Evolutionary conservation across 768 basidiomycete species (phyloP).

Genomic region (Rubroboletus pulcherrimus): DNA sequence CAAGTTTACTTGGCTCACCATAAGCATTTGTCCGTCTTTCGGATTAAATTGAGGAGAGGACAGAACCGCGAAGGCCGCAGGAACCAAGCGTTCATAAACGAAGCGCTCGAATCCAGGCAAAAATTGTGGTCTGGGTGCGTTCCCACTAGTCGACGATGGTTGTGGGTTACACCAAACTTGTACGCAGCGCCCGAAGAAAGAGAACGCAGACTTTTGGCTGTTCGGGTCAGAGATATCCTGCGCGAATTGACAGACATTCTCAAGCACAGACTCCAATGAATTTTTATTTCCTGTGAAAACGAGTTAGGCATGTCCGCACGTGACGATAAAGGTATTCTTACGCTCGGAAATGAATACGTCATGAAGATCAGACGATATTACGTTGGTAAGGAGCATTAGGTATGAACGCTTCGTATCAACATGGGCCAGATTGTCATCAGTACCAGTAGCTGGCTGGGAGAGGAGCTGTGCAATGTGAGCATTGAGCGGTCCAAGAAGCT

Average conservation of each 20-base stretch:
- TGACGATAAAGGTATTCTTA: slow-evolving; percentile 37
- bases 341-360: slow-evolving; percentile 85
- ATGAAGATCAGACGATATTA: slow-evolving; percentile 79
- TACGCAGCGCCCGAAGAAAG: slow-evolving; percentile 70
- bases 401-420: slow-evolving; percentile 86
- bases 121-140: slow-evolving; percentile 32
- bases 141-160: slow-evolving; percentile 31
- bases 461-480: slow-evolving; percentile 76
- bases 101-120: slow-evolving; percentile 92
- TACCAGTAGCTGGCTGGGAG: slow-evolving; percentile 77
- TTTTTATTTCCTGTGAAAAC: slow-evolving; percentile 53
- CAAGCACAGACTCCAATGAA: slow-evolving; percentile 69
- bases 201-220: slow-evolving; percentile 76
- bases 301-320: background rate
- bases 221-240: slow-evolving; percentile 72
- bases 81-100: slow-evolving; percentile 82
- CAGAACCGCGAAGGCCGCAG: slow-evolving; percentile 77
- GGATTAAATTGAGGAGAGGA: slow-evolving; percentile 78
- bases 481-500: slow-evolving; percentile 83
- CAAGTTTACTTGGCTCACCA: slow-evolving; percentile 47
- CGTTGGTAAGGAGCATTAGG: slow-evolving; percentile 72
- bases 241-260: slow-evolving; percentile 67
- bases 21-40: slow-evolving; percentile 82
- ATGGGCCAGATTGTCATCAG: slow-evolving; percentile 80
- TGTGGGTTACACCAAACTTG: slow-evolving; percentile 62